Evolutionary conservation across 176 grass and related monocot genomes (phyloP), one percentile per base, ranked within the genome.

Genomic region (Canna indica): DNA sequence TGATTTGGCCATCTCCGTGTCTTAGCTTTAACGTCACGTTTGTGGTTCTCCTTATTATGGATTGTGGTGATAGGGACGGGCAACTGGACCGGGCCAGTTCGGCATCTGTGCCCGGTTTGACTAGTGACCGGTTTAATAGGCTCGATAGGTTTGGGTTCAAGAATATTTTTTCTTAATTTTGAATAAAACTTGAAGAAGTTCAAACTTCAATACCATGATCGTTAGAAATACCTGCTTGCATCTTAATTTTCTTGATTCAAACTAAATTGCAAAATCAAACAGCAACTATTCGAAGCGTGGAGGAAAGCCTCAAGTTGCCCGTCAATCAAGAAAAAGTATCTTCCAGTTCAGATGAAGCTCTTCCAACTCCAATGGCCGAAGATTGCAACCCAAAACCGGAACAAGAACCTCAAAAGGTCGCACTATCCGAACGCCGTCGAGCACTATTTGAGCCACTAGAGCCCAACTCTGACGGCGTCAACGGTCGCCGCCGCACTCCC

Each of bases 381-480:
- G 28, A 26, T 12, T 10, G 58, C 48, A 48, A 61, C 56, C 73
- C 41, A 2, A 47, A 80, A 11, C 48, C 54, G 61, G 78, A 87
- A 66, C 17, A 7, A 25, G 17, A 20, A 6, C 42, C 41, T 60
- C 5, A 88, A 83, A 79, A n/a, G n/a, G 72, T 68, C 27, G 80
- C 78, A 69, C 35, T 90, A 53, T 93, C 94, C 1, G 94, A 90
- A 59, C 91, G 90, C 59, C 76, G 94, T 36, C 92, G 81, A 57
- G 84, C 94, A 10, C 80, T 99, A 33, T 99, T 99, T 17, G 94
- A 93, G 68, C 94, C 94, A 59, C 53, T 99, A 11, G 86, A 90
- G 56, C 84, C 89, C 2, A n/a, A n/a, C n/a, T n/a, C n/a, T n/a
- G 78, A 77, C 75, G 81, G 73, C 4, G 69, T 71, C 61, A 83